A percentile compares a stretch with the other conserved stretches of the same genome.
Evolutionary conservation across 2,329 filamentous ascomycete genomes (phyloP).

Genomic region (Calonectria pseudoreteaudii): DNA sequence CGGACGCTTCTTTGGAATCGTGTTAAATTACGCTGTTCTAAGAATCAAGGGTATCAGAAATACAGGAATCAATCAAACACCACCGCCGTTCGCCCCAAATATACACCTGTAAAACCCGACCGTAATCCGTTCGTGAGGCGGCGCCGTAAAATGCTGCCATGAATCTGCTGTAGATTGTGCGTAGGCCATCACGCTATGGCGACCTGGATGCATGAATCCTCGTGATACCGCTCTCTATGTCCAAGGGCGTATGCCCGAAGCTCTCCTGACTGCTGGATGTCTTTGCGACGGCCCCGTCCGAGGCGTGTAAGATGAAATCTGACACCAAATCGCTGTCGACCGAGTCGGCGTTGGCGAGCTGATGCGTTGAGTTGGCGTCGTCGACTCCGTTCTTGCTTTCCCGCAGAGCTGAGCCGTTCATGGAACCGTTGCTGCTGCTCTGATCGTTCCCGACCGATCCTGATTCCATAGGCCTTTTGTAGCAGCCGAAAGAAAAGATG

Average conservation of each 20-base stretch:
- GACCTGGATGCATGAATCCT: neutral
- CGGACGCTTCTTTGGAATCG: neutral
- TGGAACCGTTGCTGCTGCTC: slow-evolving; percentile 37
- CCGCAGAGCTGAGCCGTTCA: slow-evolving; percentile 29
- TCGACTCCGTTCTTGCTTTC: slow-evolving; percentile 28
- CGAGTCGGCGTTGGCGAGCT: slow-evolving; percentile 35
- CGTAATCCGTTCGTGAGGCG: neutral
- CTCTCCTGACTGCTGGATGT: slow-evolving; percentile 29
- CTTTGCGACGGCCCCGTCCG: slow-evolving; percentile 32
- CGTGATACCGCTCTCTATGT: slow-evolving; percentile 28
- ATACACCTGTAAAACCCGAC: neutral
- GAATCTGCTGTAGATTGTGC: neutral
- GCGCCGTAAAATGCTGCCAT: neutral
- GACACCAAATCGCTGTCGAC: slow-evolving; percentile 19
- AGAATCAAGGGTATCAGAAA: neutral
- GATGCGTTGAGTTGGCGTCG: slow-evolving; percentile 37
- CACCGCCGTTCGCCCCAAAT: neutral
- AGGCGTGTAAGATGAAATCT: slow-evolving; percentile 37
- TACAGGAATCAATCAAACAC: neutral
- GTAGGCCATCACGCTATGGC: neutral
- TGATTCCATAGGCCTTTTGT: slow-evolving; percentile 26
- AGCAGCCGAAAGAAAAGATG: slow-evolving; percentile 32
- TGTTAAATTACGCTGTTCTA: neutral
- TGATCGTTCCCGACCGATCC: slow-evolving; percentile 32
- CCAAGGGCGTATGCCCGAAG: neutral